phyloP scores from a whole-genome alignment of 306 rosid genomes.

The Echinosophora koreensis region DNA sequence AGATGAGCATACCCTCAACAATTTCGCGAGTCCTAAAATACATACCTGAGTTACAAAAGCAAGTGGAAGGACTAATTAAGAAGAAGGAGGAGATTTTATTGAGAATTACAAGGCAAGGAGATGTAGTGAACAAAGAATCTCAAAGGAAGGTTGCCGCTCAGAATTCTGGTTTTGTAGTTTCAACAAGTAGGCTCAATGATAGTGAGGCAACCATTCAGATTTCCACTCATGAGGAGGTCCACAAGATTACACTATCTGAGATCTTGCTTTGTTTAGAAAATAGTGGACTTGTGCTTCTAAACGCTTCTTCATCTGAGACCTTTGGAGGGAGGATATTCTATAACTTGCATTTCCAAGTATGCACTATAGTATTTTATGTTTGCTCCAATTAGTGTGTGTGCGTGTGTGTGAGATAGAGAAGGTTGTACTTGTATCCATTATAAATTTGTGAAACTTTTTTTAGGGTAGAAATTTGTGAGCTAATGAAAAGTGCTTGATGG shows the following conservation, averaged over 20 bases:
- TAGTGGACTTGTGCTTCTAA: constrained; percentile 53
- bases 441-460: neutral
- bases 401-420: neutral
- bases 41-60: constrained; percentile 70
- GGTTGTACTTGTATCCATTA: neutral
- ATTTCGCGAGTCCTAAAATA: constrained; percentile 63
- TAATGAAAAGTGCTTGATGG: neutral
- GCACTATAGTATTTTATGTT: neutral
- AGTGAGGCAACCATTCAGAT: constrained; percentile 65
- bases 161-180: constrained; percentile 51
- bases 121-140: constrained; percentile 10
- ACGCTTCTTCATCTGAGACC: constrained; percentile 73
- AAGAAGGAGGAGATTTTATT: constrained; percentile 63
- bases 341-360: constrained; percentile 65
- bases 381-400: neutral
- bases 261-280: constrained; percentile 60
- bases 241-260: constrained; percentile 53
- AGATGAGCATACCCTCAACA: constrained; percentile 69
- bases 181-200: constrained; percentile 59
- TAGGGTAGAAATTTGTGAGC: neutral
- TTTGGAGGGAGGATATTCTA: constrained; percentile 64
- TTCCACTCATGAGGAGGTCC: constrained; percentile 36
- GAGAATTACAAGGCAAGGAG: constrained; percentile 25
- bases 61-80: constrained; percentile 58
- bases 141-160: constrained; percentile 21